Evolutionary conservation across 345 rosid species (phyloP).

Genomic region (Citrus cavaleriei): DNA sequence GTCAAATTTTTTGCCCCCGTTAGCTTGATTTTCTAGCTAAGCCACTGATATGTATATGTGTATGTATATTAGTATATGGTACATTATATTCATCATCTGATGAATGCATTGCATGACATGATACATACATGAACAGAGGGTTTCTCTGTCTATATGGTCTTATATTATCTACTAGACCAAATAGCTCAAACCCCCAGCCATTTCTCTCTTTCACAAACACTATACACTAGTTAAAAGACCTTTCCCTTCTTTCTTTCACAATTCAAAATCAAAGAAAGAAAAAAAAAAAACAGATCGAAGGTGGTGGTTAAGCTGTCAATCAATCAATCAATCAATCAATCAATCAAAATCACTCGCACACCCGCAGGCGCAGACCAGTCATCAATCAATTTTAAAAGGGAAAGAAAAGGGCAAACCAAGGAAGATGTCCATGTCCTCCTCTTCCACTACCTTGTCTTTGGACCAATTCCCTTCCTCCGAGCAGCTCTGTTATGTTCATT

Average conservation of each 20-base stretch:
- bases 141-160: conserved; percentile 3
- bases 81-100: not conserved
- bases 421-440: conserved; percentile 61
- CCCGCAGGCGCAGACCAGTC: conserved; percentile 4
- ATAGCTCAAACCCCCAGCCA: conserved; percentile 5
- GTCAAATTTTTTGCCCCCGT: too few relatives aligned
- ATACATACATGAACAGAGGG: conserved; percentile 10
- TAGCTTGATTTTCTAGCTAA: too few relatives aligned
- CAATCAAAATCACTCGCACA: conserved; percentile 23
- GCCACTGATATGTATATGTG: too few relatives aligned
- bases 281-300: conserved; percentile 46
- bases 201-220: conserved; percentile 5
- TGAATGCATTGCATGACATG: conserved; percentile 1
- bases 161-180: conserved; percentile 26
- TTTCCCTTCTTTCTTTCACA: conserved; percentile 26
- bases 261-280: conserved; percentile 19
- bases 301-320: conserved; percentile 55
- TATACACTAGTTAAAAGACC: not conserved
- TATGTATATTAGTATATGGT: too few relatives aligned
- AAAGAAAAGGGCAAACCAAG: conserved; percentile 6
- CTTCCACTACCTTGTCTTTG: conserved; percentile 58
- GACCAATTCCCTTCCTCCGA: conserved; percentile 91
- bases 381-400: conserved; percentile 28
- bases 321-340: conserved; percentile 36
- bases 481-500: conserved; percentile 96